A percentile compares a stretch with the other conserved stretches of the same genome.
Evolutionary conservation across 352 stramenopile species (phyloP).

Genomic region (Globisporangium iwayamae): DNA sequence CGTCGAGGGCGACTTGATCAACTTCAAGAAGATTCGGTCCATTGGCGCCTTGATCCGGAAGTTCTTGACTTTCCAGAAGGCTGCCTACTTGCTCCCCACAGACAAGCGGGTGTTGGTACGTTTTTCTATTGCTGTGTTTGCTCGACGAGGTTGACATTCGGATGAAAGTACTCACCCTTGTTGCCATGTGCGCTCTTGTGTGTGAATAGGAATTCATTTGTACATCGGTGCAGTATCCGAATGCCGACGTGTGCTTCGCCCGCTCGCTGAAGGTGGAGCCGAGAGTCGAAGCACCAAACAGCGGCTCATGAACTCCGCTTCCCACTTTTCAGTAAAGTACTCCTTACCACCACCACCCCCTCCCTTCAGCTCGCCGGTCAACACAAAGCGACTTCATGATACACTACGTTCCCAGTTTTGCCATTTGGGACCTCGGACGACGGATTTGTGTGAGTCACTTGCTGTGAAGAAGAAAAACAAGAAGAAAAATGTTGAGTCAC

Average conservation of each 20-base stretch:
- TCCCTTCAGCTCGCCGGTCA: neutral
- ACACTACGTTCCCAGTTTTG: constrained; percentile 3
- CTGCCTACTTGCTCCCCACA: constrained; percentile 72
- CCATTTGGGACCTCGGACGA: neutral
- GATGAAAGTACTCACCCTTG: neutral
- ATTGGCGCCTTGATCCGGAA: constrained; percentile 56
- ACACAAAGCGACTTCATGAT: neutral
- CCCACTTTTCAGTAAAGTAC: constrained; percentile 7
- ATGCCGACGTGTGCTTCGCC: constrained; percentile 73
- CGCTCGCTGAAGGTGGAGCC: constrained; percentile 82
- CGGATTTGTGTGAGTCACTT: neutral
- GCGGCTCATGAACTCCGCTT: constrained; percentile 9
- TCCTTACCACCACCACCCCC: neutral
- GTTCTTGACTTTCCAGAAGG: constrained; percentile 66
- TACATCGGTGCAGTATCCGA: constrained; percentile 49
- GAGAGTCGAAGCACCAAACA: constrained; percentile 47
- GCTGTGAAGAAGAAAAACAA: constrained; percentile 1
- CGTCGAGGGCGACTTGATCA: constrained; percentile 75
- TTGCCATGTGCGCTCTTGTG: constrained; percentile 4
- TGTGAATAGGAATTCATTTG: constrained; percentile 69
- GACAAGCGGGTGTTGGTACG: constrained; percentile 81
- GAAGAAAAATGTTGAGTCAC: neutral
- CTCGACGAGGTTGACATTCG: neutral
- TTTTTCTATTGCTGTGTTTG: neutral
- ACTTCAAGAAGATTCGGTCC: constrained; percentile 87